These are phyloP conservation scores for Orbilia brochopaga DNA, from an alignment of 2,329 filamentous ascomycete genomes.

Conservation along the genomic window DNA sequence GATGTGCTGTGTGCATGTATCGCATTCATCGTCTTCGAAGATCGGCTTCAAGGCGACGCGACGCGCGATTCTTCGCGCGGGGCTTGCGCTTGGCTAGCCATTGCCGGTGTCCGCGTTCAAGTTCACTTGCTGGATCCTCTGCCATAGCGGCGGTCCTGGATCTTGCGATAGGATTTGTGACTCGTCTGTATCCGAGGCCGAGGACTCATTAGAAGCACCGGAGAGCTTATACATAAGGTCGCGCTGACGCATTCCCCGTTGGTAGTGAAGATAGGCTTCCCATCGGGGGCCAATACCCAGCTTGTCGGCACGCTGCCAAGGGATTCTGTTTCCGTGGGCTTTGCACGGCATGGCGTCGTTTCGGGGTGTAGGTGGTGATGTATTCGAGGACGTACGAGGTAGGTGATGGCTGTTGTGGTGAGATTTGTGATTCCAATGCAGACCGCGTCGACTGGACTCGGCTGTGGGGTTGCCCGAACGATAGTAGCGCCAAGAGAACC, in stretches of 20 bases:
- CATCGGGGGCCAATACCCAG: neutral
- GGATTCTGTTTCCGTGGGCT: neutral
- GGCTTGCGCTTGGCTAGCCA: too few species aligned
- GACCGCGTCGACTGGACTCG: too few species aligned
- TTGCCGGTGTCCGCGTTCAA: neutral
- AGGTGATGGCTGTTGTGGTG: neutral
- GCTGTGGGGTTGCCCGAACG: too few species aligned
- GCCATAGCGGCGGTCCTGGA: neutral
- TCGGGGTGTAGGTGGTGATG: neutral
- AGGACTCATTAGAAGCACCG: too few species aligned
- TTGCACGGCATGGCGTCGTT: neutral
- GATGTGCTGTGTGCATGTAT: too few species aligned
- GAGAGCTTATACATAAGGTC: too few species aligned
- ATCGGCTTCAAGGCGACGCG: too few species aligned
- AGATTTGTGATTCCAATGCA: too few species aligned
- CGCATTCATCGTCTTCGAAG: too few species aligned
- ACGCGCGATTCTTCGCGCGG: too few species aligned
- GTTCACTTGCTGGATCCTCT: conserved; percentile 1
- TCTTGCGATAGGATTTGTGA: neutral
- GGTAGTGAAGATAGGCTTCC: neutral
- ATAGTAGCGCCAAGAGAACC: too few species aligned
- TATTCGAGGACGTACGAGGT: neutral
- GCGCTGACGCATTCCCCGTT: neutral
- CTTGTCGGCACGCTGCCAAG: neutral
- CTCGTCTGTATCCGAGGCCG: too few species aligned